These are phyloP conservation scores for Triticum timopheevii DNA, from an alignment of 176 grass and related monocot species.

Conservation along the genomic window DNA sequence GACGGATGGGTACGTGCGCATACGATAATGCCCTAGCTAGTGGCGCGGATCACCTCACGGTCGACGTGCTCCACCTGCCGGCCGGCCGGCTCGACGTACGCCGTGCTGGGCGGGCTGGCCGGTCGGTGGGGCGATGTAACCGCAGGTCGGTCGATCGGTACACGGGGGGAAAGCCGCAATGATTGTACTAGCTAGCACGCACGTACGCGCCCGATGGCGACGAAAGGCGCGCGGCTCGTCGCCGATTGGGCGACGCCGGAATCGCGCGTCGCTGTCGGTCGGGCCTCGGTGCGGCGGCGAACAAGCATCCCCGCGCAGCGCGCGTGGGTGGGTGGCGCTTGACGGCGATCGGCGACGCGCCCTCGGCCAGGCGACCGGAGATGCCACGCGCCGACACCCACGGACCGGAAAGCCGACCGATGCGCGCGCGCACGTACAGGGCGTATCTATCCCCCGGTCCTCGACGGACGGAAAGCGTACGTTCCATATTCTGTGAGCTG, in stretches of 20 bases:
- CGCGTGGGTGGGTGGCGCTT: not conserved
- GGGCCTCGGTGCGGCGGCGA: not conserved
- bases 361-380: not conserved
- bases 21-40: too few relatives aligned
- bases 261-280: not conserved
- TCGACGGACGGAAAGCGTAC: not conserved
- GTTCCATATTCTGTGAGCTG: too few relatives aligned
- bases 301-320: not conserved
- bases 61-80: not conserved
- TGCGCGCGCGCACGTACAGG: not conserved
- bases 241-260: not conserved
- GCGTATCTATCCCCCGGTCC: too few relatives aligned
- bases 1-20: not conserved
- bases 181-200: not conserved
- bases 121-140: not conserved
- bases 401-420: not conserved
- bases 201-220: not conserved
- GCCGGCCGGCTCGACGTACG: not conserved
- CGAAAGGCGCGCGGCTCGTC: not conserved
- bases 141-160: not conserved
- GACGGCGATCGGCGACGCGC: not conserved
- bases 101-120: not conserved
- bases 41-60: not conserved
- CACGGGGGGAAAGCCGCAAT: not conserved
- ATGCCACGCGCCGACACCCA: not conserved